These are phyloP conservation scores for Entonaema liquescens DNA, from an alignment of 495 filamentous ascomycete genomes.

Conservation along the genomic window DNA sequence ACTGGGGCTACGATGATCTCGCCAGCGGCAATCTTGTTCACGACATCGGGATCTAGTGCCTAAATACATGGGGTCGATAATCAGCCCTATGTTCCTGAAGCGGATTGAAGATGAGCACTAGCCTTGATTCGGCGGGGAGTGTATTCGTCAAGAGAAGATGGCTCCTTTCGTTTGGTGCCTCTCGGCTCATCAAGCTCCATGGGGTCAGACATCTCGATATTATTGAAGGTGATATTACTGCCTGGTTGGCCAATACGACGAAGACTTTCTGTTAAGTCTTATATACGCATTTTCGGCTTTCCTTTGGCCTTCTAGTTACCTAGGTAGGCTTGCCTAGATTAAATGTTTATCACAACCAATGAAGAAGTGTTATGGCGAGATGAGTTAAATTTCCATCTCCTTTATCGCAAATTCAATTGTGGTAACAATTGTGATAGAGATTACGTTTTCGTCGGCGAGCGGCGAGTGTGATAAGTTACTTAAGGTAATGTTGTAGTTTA, in stretches of 20 bases:
- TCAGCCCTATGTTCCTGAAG: constrained; percentile 19
- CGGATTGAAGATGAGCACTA: constrained; percentile 29
- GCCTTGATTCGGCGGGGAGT: constrained; percentile 75
- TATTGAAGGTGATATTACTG: constrained; percentile 29
- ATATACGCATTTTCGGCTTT: constrained; percentile 8
- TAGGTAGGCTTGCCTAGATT: not conserved
- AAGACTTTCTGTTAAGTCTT: not conserved
- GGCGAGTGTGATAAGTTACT: not conserved
- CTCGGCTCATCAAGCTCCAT: constrained; percentile 61
- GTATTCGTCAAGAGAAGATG: constrained; percentile 52
- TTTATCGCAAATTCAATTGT: not conserved
- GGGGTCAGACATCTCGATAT: constrained; percentile 51
- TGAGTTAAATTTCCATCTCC: not conserved
- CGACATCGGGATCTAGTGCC: constrained; percentile 93
- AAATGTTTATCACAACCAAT: not conserved
- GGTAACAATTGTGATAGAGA: not conserved
- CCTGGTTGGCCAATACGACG: not conserved
- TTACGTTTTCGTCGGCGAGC: not conserved
- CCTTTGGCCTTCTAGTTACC: not conserved
- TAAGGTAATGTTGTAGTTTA: not conserved
- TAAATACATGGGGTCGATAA: constrained; percentile 44
- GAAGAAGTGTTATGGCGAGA: not conserved
- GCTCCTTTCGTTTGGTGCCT: constrained; percentile 70
- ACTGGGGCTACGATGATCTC: constrained; percentile 99
- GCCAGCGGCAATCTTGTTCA: constrained; percentile 99